These are phyloP conservation scores for Laetiporus sulphureus DNA, from an alignment of 1,284 basidiomycete genomes.

Conservation along the genomic window DNA sequence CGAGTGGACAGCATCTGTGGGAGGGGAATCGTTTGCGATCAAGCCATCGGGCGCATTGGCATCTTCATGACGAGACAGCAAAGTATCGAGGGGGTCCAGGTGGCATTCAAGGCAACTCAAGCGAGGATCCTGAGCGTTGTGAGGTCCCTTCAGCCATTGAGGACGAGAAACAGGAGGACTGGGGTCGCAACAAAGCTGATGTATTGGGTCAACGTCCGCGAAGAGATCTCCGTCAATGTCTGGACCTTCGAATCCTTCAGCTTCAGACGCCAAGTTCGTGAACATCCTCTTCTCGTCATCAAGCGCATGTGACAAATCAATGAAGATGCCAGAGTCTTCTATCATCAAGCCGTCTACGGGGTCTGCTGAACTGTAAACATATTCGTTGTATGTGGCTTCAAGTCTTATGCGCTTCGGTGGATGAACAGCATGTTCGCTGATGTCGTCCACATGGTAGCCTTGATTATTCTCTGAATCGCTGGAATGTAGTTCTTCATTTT, in stretches of 20 bases:
- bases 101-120: too few relatives aligned
- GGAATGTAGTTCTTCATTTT: slow-evolving; percentile 7
- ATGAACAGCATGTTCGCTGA: background rate
- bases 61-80: too few relatives aligned
- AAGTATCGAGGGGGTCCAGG: too few relatives aligned
- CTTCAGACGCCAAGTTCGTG: slow-evolving; percentile 13
- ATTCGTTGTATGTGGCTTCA: background rate
- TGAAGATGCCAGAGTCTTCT: slow-evolving; percentile 20
- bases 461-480: slow-evolving; percentile 8
- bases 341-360: background rate
- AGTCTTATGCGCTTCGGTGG: slow-evolving; percentile 12
- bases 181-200: too few relatives aligned
- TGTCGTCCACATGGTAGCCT: background rate
- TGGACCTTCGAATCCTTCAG: slow-evolving; percentile 22
- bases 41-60: too few relatives aligned
- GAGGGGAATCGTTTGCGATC: too few relatives aligned
- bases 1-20: too few relatives aligned
- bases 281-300: slow-evolving; percentile 6
- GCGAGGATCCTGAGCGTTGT: too few relatives aligned
- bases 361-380: background rate
- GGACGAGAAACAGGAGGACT: too few relatives aligned
- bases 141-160: too few relatives aligned
- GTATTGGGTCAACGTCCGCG: slow-evolving; percentile 20
- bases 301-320: slow-evolving; percentile 3
- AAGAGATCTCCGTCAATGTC: slow-evolving; percentile 18